Evolutionary conservation across 163 green algal species (phyloP), one percentile per base, ranked within the genome.

Genomic region (Chlorella variabilis): DNA sequence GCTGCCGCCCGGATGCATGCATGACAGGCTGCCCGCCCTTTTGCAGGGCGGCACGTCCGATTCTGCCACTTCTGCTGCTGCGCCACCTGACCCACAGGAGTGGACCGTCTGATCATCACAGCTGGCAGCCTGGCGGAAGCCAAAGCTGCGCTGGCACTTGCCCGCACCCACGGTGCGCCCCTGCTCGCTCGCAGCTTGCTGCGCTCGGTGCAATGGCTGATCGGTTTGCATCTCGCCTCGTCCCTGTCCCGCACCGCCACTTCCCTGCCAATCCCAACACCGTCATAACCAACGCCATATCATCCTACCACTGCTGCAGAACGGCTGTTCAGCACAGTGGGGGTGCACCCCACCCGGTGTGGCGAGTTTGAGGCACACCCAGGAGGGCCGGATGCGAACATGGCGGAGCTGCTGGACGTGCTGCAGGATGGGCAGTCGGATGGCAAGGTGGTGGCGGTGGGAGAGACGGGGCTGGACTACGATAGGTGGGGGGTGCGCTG

Each of bases 391-490:
- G 91, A 92, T 0, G 85, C 74, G 1, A 91, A 96, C 76, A 71
- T 94, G 66, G 41, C 81, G 4, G 78, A 54, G 45, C 11, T 54
- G 45, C 45, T 54, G 45, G 45, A 54, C 45, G 45, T 33, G 66
- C 70, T 80, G 59, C 49, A 70, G n/a, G 65, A 77, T 17, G 90
- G 92, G 2, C 69, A 69, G 45, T 65, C 59, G 0, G 61, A 69
- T 9, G 92, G 93, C 77, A 97, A 97, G 86, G 84, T 94, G 66
- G 93, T 97, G 49, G 95, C 95, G 9, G 84, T 98, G 6, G 94
- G 94, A 1, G 95, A 98, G 86, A 94, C 90, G 69, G 95, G 95
- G 2, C 86, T 98, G 0, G 93, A 96, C 71, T 93, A 94, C 78
- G 92, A 92, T 62, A 83, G 89, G 89, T 93, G 78, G 54, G 23